These are phyloP conservation scores for Populus tremula DNA, from an alignment of 345 rosid genomes.

Conservation along the genomic window DNA sequence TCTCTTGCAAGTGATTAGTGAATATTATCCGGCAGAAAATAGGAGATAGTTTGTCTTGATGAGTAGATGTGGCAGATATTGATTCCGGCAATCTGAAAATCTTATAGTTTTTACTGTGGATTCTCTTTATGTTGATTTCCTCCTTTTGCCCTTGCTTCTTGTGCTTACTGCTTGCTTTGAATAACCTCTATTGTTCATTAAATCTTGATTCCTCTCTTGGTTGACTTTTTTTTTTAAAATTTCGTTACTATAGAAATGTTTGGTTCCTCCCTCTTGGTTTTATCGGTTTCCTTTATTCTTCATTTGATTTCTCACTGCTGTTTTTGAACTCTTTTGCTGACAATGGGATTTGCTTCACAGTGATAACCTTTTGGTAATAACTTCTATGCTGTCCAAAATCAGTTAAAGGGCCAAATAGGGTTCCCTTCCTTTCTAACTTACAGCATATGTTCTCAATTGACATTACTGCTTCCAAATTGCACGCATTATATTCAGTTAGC, in stretches of 20 bases:
- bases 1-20: neutral
- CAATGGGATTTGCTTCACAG: neutral
- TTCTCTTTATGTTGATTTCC: neutral
- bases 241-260: neutral
- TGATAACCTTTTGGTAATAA: neutral
- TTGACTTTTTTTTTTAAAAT: neutral
- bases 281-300: neutral
- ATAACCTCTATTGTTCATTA: neutral
- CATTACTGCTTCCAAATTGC: neutral
- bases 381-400: neutral
- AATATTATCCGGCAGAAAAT: neutral
- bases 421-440: neutral
- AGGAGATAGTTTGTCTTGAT: conserved; percentile 3
- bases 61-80: neutral
- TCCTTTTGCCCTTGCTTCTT: neutral
- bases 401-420: neutral
- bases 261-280: neutral
- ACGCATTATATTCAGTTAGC: neutral
- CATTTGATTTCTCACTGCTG: neutral
- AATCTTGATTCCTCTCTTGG: neutral
- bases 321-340: neutral
- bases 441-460: neutral
- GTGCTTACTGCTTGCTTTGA: neutral
- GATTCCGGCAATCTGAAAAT: neutral
- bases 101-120: neutral